Conservation (phyloP, 192 early-diverging fungal genomes). For the Oehlia diaphana region DNA sequence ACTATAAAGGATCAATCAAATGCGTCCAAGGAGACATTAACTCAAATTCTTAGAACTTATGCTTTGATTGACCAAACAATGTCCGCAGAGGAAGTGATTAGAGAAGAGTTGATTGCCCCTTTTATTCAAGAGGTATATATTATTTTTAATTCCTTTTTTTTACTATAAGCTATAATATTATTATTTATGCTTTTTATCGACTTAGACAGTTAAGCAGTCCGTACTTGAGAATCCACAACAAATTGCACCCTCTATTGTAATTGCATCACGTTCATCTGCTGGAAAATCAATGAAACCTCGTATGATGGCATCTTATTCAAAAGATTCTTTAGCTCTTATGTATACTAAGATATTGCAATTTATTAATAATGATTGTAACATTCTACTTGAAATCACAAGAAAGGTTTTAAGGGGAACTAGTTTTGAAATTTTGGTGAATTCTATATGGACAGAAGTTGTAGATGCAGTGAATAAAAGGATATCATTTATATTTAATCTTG, state of each 20-base stretch:
- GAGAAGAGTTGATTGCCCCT: constrained; percentile 53
- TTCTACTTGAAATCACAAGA: constrained; percentile 57
- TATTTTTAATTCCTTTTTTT: background rate
- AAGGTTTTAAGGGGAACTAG: constrained; percentile 58
- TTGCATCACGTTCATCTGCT: background rate
- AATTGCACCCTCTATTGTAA: constrained; percentile 1
- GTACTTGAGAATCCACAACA: constrained; percentile 30
- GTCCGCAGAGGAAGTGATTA: constrained; percentile 66
- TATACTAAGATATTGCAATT: constrained; percentile 60
- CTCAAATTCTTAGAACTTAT: constrained; percentile 74
- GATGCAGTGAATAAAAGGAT: constrained; percentile 50
- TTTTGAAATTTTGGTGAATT: constrained; percentile 64
- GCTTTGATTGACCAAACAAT: constrained; percentile 67
- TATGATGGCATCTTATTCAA: background rate
- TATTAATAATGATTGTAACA: constrained; percentile 45
- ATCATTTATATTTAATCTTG: constrained; percentile 57
- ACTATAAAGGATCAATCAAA: constrained; percentile 32
- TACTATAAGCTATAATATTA: background rate
- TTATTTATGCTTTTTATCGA: background rate
- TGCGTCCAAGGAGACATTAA: constrained; percentile 47
- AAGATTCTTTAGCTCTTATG: constrained; percentile 52
- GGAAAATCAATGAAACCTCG: constrained; percentile 10
- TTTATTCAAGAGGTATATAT: constrained; percentile 52
- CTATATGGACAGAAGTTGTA: constrained; percentile 56
- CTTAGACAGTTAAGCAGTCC: constrained; percentile 23